Percentiles rank a stretch among this genome's conserved stretches.
Conservation (phyloP, 371 early-diverging fungal species). For the Capniomyces stellatus region DNA sequence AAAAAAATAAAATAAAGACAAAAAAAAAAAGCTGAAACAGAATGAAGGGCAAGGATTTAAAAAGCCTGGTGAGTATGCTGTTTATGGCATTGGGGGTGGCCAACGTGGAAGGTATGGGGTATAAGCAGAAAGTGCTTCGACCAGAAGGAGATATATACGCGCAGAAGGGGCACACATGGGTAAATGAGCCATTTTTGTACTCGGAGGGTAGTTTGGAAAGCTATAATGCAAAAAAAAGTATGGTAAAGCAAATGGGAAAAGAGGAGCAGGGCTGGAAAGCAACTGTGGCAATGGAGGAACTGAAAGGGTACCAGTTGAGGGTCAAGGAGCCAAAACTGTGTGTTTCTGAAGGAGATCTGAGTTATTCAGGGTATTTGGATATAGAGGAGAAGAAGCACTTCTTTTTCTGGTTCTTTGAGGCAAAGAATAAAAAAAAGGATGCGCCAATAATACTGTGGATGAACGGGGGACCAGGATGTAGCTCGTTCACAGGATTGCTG, state of each 20-base stretch:
- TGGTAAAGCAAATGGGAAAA: background rate
- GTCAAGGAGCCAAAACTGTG: slow-evolving; percentile 56
- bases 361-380: slow-evolving; percentile 55
- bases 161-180: too few species aligned
- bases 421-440: slow-evolving; percentile 35
- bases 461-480: slow-evolving; percentile 69
- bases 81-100: too few species aligned
- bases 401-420: slow-evolving; percentile 65
- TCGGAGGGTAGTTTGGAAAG: background rate
- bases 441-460: slow-evolving; percentile 58
- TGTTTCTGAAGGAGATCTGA: slow-evolving; percentile 49
- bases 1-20: too few species aligned
- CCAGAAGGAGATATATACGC: too few species aligned
- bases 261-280: background rate
- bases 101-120: too few species aligned
- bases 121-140: too few species aligned
- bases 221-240: background rate
- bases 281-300: slow-evolving; percentile 23
- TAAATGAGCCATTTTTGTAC: background rate
- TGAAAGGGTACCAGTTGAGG: slow-evolving; percentile 52
- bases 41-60: too few species aligned
- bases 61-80: too few species aligned
- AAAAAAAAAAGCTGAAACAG: too few species aligned
- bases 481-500: slow-evolving; percentile 47
- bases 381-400: slow-evolving; percentile 42